Evolutionary conservation across 495 filamentous ascomycete genomes (phyloP), one percentile per base, ranked within the genome.

Genomic region (Chlorociboria aeruginascens): DNA sequence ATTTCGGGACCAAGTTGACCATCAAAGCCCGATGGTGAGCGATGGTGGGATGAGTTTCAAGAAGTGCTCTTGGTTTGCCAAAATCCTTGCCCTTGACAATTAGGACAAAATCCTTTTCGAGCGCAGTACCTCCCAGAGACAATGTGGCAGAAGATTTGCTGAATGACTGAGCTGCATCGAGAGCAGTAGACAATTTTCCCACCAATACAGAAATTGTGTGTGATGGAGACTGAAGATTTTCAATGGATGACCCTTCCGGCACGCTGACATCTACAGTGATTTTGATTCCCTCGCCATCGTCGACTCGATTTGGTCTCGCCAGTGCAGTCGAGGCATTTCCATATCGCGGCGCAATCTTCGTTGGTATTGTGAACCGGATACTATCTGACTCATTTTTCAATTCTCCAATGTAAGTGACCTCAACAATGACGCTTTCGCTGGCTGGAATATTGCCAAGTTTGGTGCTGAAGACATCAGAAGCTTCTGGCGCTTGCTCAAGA

Each of bases 341-440:
- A 56, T 83, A 86, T 11, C 79, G 67, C 7, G 79, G 80, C 1
- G 73, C 72, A 50, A 85, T 79, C 39, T 49, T 61, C 0, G 76
- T 78, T 1, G 82, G 82, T 14, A 85, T 66, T 14, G 74, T 84
- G 54, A 81, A 81, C 9, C 78, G 70, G 38, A 76, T 70, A 11
- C 79, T 78, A 58, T 85, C 73, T 1, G 67, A 64, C 43, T 77
- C 76, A 56, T 83, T 78, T 58, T 82, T 82, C 50, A 86, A 63
- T 55, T 86, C 81, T 11, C 77, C 76, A 2, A 83, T 59, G 54
- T 84, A 83, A 3, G 70, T 75, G 48, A 85, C 74, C 29, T 74
- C 69, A 10, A 85, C 70, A 8, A 70, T 44, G 8, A 83, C 66
- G 12, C 58, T 68, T 8, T 63, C 63, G 2, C 68, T 66, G 1